Conservation (phyloP, 257 asterid species). For the Petunia axillaris region DNA sequence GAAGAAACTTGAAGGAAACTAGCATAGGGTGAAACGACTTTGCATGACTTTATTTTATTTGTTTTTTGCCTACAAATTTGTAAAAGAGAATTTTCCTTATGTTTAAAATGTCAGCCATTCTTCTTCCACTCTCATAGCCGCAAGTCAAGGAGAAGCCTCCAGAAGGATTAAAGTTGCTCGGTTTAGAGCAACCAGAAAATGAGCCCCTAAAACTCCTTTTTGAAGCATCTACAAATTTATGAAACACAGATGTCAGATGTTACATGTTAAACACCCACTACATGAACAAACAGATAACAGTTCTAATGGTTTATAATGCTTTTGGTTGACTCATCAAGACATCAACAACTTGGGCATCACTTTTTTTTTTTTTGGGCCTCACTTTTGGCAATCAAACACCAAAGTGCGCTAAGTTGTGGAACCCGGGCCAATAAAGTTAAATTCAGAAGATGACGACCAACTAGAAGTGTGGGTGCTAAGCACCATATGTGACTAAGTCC, state of each 20-base stretch:
- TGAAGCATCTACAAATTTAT: neutral
- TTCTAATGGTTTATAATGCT: conserved; percentile 7
- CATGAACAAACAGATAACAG: neutral
- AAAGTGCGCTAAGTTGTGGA: neutral
- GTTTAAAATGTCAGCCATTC: neutral
- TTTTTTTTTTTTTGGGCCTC: no score
- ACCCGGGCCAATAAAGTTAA: neutral
- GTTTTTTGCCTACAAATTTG: neutral
- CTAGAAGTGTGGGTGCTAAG: neutral
- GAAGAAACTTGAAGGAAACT: neutral
- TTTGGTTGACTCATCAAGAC: neutral
- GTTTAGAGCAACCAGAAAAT: neutral
- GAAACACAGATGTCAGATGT: neutral
- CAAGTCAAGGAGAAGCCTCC: conserved; percentile 2
- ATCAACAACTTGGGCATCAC: neutral
- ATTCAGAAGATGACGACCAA: neutral
- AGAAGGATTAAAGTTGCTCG: conserved; percentile 8
- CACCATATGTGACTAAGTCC: neutral
- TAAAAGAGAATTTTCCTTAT: conserved; percentile 12
- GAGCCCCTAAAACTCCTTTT: neutral
- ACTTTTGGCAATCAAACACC: neutral
- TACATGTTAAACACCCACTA: neutral
- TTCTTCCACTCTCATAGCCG: conserved; percentile 16
- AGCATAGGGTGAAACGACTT: neutral
- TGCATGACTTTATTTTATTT: neutral